Evolutionary conservation across 2,329 filamentous ascomycete species (phyloP).

Genomic region (Chaetomiaceae sp.): DNA sequence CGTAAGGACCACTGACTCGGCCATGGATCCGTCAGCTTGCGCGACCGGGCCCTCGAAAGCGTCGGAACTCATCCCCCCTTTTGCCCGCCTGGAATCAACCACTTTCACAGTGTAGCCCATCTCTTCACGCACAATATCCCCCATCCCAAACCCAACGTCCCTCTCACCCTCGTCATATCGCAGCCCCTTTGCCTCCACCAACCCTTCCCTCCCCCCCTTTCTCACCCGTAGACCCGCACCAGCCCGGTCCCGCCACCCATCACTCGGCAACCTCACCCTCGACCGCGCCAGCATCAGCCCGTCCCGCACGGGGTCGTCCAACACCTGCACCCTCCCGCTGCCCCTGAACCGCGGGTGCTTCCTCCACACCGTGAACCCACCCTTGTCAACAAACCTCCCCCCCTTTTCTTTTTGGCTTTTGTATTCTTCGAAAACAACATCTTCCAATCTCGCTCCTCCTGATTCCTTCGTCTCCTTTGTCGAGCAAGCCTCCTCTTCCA

Average conservation of each 20-base stretch:
- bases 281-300: background rate
- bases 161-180: conserved; percentile 6
- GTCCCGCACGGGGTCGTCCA: conserved; percentile 4
- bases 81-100: background rate
- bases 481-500: no score
- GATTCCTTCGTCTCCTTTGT: no score
- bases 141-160: background rate
- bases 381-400: background rate
- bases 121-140: background rate
- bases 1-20: background rate
- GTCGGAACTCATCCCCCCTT: background rate
- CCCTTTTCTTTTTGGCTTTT: background rate
- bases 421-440: no score
- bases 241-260: conserved; percentile 5
- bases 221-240: background rate
- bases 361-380: background rate
- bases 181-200: background rate
- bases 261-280: conserved; percentile 10
- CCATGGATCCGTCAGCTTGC: background rate
- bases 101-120: background rate
- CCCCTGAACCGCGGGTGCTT: conserved; percentile 2
- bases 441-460: background rate
- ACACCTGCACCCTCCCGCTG: background rate
- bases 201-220: background rate
- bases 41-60: background rate